Base-by-base conservation (phyloP, 139 green algal genomes). In the Nannochloris sp. region DNA sequence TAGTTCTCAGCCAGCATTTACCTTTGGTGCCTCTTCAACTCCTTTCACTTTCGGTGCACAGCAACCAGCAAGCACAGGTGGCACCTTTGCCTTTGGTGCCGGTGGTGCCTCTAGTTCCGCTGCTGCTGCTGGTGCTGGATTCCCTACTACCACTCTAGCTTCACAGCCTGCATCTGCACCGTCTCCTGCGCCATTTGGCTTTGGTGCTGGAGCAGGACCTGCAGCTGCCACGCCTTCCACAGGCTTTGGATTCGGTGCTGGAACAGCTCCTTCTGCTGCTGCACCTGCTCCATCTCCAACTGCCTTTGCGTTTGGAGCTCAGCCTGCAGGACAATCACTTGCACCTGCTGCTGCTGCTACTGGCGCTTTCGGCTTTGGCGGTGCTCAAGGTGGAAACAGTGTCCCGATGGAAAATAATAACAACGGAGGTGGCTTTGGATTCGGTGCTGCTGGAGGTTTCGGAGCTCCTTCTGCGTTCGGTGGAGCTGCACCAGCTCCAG, bases 401-500 rank as follows among this genome's bases (percentile, higher is more conserved):
- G 42, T 19, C 42, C 19, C 42, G 19, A 51, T 51, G 42, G 42
- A 51, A 19, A 19, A 51, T 27, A 51, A 51, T 19, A 51, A 51
- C 42, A 51, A 51, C 42, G 42, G 42, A 19, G 42, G 42, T 19
- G 42, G 42, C 42, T 19, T 19, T 19, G 42, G 19, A 51, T 19
- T 19, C 19, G 42, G 42, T 51, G 42, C 19, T 27, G 19, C 19
- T 19, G 19, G 42, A 19, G 42, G 42, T 19, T 51, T 51, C 19
- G 42, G 42, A 19, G 42, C 19, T 51, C 19, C 42, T 19, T 19
- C 42, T 51, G 63, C 63, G 1, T 70, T 70, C 27, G 63, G 63
- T 6, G 46, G 34, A 5, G 23, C 24, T 42, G 27, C 10, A 6
- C 27, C 15, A 31, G 33, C 37, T 4, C 9, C n/a, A 15, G 25